Base-by-base conservation (phyloP, 2,329 filamentous ascomycete genomes). In the Penicillium sp. region DNA sequence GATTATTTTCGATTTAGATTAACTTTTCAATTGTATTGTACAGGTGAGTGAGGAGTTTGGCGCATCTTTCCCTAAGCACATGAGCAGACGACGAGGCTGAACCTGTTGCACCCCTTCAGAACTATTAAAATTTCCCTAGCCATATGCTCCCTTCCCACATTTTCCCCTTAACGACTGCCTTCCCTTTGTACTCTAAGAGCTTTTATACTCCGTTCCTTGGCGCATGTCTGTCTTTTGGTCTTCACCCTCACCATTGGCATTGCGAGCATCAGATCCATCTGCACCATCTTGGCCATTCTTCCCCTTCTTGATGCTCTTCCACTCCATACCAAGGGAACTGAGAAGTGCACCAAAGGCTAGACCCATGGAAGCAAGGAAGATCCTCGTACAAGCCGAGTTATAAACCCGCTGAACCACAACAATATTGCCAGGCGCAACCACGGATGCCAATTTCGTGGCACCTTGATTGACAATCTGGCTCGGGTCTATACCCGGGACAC, bases 251-350 rank as follows among this genome's bases (percentile, higher is more conserved):
- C 39, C 25, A 11, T 35, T n/a, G 16, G 6, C 14, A 10, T 4
- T 14, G 11, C 10, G 28, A 30, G 28, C 11, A 30, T 30, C 11
- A 30, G 28, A 13, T 5, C 8, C 20, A 13, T 16, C n/a, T 11
- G 44, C 18, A 24, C n/a, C 28, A 18, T 38, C 30, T 36, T 51
- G 48, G 5, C 38, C 48, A 51, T 51, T 46, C 16, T 51, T 46
- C 2, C 48, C 48, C 20, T 51, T 24, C 16, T 51, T 51, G 5
- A 51, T 46, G 18, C 48, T 51, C 30, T 46, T 51, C 39, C 44
- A 51, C 31, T 51, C 44, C 35, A 38, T 20, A 11, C 9, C 35
- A 38, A 38, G 35, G 5, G 35, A 18, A 20, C 35, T 38, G 10
- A 38, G 3, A 18, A 38, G 13, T 11, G 35, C 35, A 18, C 16